Evolutionary conservation across 2,329 filamentous ascomycete species (phyloP).

Genomic region (Bisporella sp.): DNA sequence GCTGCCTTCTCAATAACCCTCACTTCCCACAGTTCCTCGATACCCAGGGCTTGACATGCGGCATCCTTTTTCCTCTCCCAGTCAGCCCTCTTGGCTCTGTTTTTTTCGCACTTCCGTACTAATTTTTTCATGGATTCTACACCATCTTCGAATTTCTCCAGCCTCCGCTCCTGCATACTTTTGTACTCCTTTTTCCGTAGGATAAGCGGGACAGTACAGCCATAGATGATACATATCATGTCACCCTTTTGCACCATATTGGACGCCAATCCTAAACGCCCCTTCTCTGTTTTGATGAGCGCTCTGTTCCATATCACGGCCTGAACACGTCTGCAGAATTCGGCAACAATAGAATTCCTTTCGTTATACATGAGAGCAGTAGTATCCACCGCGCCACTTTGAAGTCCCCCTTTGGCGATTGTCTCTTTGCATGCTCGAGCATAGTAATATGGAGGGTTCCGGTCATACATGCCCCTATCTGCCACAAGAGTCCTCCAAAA

Average conservation of each 20-base stretch:
- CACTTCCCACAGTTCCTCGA: too few species aligned
- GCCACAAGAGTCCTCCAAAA: constrained; percentile 12
- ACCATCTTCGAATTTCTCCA: too few species aligned
- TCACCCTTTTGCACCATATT: neutral
- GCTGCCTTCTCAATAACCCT: too few species aligned
- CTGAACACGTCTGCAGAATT: neutral
- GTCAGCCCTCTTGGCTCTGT: too few species aligned
- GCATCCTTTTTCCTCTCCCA: too few species aligned
- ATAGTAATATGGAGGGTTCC: constrained; percentile 5
- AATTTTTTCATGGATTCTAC: too few species aligned
- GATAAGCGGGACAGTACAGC: neutral
- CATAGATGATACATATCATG: neutral
- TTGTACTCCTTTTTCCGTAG: neutral
- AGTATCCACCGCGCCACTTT: too few species aligned
- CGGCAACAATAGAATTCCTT: neutral
- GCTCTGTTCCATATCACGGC: neutral
- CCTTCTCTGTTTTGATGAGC: neutral
- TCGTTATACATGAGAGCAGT: neutral
- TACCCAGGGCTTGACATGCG: too few species aligned
- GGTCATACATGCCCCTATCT: constrained; percentile 8
- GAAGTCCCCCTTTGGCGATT: too few species aligned
- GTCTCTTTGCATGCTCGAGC: constrained; percentile 4
- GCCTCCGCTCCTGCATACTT: too few species aligned
- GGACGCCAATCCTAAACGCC: neutral
- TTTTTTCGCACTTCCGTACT: too few species aligned